Evolutionary conservation across 73 alveolate genomes (phyloP), one percentile per base, ranked within the genome.

Genomic region (Effrenium voratum): DNA sequence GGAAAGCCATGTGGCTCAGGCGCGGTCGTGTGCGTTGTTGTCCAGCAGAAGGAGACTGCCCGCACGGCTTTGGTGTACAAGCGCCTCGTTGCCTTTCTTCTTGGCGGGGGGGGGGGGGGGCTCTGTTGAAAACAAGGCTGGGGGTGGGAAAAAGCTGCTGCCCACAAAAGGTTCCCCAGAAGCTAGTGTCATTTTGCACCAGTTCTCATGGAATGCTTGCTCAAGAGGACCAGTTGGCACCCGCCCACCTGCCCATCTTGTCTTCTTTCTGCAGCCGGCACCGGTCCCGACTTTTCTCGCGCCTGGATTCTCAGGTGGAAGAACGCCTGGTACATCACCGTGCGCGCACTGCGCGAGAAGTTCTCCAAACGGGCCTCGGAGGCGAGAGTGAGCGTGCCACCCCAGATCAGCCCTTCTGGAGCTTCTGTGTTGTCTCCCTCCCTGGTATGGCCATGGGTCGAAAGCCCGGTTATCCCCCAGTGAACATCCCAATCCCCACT

Each of bases 321-420:
- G 76, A 90, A 90, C 36, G 86, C 97, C 43, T 90, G 97, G 97
- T 90, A 90, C 32, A 87, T 90, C 41, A 90, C 97, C 34, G 97
- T 90, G 34, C 97, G 97, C 47, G 97, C 97, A n/a, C 87, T 90
- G 40, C 86, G 97, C 43, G 97, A 90, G 97, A 90, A 90, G 87
- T 90, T 90, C 55, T 68, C 59, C 87, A 52, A 50, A 87, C 86
- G 97, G 36, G 97, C 45, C 46, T 90, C 97, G 5, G 97, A 90
- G 83, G 82, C 50, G 84, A n/a, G n/a, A n/a, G n/a, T n/a, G n/a
- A n/a, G n/a, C n/a, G n/a, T n/a, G n/a, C n/a, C n/a, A n/a, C n/a
- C n/a, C n/a, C n/a, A n/a, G n/a, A n/a, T n/a, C n/a, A n/a, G n/a
- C n/a, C n/a, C n/a, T n/a, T n/a, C n/a, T n/a, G n/a, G n/a, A n/a